These are phyloP conservation scores for Colletotrichum sp. DNA, from an alignment of 2,329 filamentous ascomycete genomes.

Conservation along the genomic window DNA sequence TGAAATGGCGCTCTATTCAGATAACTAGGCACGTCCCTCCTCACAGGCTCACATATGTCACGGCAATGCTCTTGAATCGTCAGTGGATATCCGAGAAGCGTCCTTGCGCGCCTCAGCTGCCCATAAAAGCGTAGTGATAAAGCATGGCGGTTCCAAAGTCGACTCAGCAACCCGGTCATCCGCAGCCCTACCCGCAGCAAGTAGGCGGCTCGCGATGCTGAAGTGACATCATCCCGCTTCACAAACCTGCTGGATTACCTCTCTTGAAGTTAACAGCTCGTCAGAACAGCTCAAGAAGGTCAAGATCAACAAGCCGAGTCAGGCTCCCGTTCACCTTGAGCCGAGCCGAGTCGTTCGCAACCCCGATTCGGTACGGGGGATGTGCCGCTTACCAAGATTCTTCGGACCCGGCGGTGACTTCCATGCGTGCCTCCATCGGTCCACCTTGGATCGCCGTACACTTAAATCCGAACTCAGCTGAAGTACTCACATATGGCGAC, in stretches of 20 bases:
- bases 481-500: neutral
- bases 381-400: neutral
- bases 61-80: neutral
- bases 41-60: neutral
- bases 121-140: neutral
- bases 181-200: neutral
- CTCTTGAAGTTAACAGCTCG: neutral
- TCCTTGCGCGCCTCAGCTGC: neutral
- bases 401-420: neutral
- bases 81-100: neutral
- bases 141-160: neutral
- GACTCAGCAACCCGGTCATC: neutral
- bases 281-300: neutral
- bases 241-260: neutral
- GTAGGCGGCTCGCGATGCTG: neutral
- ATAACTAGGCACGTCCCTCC: fast-evolving
- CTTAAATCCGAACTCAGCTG: neutral
- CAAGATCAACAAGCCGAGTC: neutral
- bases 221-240: neutral
- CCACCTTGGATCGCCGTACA: neutral
- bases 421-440: neutral
- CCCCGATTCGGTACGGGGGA: neutral
- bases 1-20: fast-evolving
- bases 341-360: neutral
- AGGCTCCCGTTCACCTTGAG: neutral